phyloP scores from a whole-genome alignment of 768 basidiomycete genomes.

The Chalciporus sphaerocephalus region DNA sequence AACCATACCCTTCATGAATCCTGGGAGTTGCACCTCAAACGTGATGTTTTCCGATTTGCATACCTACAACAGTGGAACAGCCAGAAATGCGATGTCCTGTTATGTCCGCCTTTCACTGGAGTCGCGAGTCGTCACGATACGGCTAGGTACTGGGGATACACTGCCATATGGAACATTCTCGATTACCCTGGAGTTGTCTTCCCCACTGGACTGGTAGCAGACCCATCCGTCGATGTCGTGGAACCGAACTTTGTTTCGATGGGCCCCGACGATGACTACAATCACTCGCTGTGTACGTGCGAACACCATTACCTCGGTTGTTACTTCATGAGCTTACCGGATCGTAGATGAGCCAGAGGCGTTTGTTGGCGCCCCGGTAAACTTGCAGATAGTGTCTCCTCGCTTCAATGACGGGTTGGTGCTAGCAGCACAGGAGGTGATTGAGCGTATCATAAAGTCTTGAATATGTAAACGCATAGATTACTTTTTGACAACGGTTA shows the following conservation, averaged over 20 bases:
- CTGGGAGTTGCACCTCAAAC: slow-evolving; percentile 26
- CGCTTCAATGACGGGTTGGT: slow-evolving; percentile 28
- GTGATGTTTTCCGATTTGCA: slow-evolving; percentile 29
- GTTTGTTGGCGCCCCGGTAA: slow-evolving; percentile 17
- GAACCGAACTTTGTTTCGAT: slow-evolving; percentile 11
- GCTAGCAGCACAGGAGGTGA: slow-evolving; percentile 21
- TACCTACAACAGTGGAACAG: slow-evolving; percentile 35
- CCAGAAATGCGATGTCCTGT: slow-evolving; percentile 37
- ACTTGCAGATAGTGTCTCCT: slow-evolving; percentile 21
- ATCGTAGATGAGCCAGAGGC: slow-evolving; percentile 19
- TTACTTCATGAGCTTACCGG: not conserved
- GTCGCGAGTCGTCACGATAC: slow-evolving; percentile 36
- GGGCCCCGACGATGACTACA: slow-evolving; percentile 9
- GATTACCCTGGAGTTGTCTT: slow-evolving; percentile 38
- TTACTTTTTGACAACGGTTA: too few relatives aligned
- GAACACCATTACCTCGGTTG: not conserved
- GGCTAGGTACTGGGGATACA: slow-evolving; percentile 35
- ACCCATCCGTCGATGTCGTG: slow-evolving; percentile 17
- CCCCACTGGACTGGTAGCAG: slow-evolving; percentile 32
- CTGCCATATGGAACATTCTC: slow-evolving; percentile 35
- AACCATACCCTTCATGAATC: slow-evolving; percentile 20
- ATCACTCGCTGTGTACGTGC: slow-evolving; percentile 16
- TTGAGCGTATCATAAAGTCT: slow-evolving; percentile 24
- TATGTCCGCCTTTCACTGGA: slow-evolving; percentile 34
- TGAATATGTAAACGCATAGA: slow-evolving; percentile 1